phyloP scores from a whole-genome alignment of 1,284 basidiomycete species.

The Coniferiporia weirii region DNA sequence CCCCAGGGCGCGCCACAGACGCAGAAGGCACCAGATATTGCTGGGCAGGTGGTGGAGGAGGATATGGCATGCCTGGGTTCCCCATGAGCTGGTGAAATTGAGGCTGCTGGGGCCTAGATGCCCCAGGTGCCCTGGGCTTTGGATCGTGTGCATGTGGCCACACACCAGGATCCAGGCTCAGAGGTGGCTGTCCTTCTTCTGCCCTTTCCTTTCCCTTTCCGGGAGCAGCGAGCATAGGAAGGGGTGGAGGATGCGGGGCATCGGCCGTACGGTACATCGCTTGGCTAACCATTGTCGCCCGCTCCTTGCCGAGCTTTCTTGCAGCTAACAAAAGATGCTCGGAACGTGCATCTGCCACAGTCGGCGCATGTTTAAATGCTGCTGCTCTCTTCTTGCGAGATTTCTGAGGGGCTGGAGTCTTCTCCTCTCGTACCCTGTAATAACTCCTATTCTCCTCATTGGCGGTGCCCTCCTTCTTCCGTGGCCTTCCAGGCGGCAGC shows the following conservation, averaged over 20 bases:
- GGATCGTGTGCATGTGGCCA: neutral
- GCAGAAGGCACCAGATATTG: conserved; percentile 1
- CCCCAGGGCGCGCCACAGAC: neutral
- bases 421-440: conserved; percentile 6
- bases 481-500: neutral
- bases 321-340: conserved; percentile 59
- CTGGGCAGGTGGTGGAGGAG: neutral
- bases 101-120: neutral
- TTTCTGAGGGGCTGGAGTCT: neutral
- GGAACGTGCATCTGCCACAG: conserved; percentile 48
- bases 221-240: neutral
- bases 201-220: neutral
- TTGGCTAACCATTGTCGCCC: conserved; percentile 28
- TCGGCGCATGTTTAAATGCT: conserved; percentile 19
- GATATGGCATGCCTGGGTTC: neutral
- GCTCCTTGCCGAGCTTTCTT: conserved; percentile 48
- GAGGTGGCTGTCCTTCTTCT: neutral
- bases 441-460: conserved; percentile 1
- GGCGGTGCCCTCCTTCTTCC: conserved; percentile 3
- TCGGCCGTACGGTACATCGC: conserved; percentile 6
- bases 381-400: conserved; percentile 12
- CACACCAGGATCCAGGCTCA: neutral
- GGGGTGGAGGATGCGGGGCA: neutral
- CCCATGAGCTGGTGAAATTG: neutral
- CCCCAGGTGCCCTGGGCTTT: neutral